A percentile compares a stretch with the other conserved stretches of the same genome.
Evolutionary conservation across 371 early-diverging fungal species (phyloP).

Genomic region (Cokeromyces recurvatus): DNA sequence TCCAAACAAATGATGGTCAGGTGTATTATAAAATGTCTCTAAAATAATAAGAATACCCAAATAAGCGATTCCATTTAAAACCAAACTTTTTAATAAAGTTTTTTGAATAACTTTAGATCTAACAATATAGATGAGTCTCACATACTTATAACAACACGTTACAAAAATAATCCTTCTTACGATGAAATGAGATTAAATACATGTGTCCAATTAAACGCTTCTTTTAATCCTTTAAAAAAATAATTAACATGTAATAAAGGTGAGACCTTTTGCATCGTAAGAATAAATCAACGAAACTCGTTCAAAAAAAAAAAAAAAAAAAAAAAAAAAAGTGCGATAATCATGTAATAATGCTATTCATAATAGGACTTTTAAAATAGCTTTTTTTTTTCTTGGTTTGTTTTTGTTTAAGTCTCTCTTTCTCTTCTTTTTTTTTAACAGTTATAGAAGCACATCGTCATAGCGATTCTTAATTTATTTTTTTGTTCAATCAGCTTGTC

Average conservation of each 20-base stretch:
- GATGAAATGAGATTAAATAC: conserved; percentile 23
- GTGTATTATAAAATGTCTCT: conserved; percentile 34
- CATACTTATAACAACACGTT: neutral
- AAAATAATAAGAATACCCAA: conserved; percentile 33
- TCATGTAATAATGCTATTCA: neutral
- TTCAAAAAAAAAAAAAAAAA: no score
- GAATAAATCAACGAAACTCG: no score
- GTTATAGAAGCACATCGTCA: no score
- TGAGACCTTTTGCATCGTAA: neutral
- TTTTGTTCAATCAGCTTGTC: no score
- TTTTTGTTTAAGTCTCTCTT: neutral
- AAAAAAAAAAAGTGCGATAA: no score
- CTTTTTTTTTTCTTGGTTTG: no score
- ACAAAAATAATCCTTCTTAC: no score
- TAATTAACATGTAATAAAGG: conserved; percentile 11
- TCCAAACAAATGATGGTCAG: conserved; percentile 33
- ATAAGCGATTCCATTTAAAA: conserved; percentile 34
- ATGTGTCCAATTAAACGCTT: conserved; percentile 34
- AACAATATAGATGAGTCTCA: neutral
- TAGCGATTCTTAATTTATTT: no score
- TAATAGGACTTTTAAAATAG: no score
- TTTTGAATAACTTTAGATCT: conserved; percentile 37
- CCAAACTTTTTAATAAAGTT: conserved; percentile 27
- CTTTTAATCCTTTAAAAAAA: conserved; percentile 26
- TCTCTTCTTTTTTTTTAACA: neutral